These are phyloP conservation scores for Cylindricascospora bacillispora DNA, from an alignment of 1,139 yeast genomes.

Conservation along the genomic window DNA sequence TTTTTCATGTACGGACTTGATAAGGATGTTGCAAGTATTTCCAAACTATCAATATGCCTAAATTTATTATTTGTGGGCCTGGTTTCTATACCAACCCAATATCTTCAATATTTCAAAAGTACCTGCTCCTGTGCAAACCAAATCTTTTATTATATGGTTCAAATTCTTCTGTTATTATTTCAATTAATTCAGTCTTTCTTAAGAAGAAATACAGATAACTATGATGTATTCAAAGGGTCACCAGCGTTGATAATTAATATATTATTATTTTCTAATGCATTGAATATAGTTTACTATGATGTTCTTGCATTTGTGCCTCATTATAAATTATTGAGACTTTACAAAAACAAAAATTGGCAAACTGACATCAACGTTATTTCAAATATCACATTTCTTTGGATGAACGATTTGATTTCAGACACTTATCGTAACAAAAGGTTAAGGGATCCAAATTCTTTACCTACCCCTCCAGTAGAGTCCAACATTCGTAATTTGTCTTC, in stretches of 20 bases:
- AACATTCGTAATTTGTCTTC: slow-evolving; percentile 31
- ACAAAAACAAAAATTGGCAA: slow-evolving; percentile 22
- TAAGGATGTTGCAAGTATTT: slow-evolving; percentile 6
- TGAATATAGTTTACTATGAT: slow-evolving; percentile 31
- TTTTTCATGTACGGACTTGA: slow-evolving; percentile 12
- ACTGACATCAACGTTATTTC: slow-evolving; percentile 38
- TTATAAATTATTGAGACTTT: slow-evolving; percentile 32
- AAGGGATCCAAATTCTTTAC: slow-evolving; percentile 39
- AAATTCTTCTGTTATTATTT: slow-evolving; percentile 11
- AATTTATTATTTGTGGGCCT: slow-evolving; percentile 17
- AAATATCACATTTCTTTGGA: slow-evolving; percentile 45
- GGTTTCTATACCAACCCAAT: slow-evolving; percentile 25
- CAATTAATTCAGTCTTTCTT: slow-evolving; percentile 20
- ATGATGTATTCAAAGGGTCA: slow-evolving; percentile 8
- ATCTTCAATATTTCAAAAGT: slow-evolving; percentile 23
- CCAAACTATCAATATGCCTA: slow-evolving; percentile 8
- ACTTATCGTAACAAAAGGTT: slow-evolving; percentile 36
- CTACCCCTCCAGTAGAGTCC: slow-evolving; percentile 39
- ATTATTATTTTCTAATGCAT: slow-evolving; percentile 25
- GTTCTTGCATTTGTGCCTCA: slow-evolving; percentile 33
- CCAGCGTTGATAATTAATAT: slow-evolving; percentile 19
- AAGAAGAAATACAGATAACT: slow-evolving; percentile 14
- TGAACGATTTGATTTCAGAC: slow-evolving; percentile 41
- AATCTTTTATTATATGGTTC: slow-evolving; percentile 21
- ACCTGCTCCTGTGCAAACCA: slow-evolving; percentile 25